Evolutionary conservation across 345 rosid species (phyloP).

Genomic region (Acer negundo): DNA sequence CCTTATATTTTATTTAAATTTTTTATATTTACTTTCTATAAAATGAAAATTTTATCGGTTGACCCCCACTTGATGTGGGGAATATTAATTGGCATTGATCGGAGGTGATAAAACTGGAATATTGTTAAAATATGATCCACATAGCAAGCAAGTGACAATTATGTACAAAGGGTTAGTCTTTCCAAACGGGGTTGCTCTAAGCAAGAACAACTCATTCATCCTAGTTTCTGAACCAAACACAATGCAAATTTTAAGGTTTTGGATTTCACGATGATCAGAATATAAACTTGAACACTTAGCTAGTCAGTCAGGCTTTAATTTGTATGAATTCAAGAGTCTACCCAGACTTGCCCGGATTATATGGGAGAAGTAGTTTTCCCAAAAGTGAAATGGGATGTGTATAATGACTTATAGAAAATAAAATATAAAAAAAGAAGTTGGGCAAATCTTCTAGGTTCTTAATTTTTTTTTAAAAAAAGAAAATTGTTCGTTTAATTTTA

Average conservation of each 20-base stretch:
- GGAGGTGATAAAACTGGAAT: constrained; percentile 44
- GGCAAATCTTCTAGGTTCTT: no score
- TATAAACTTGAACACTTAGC: neutral
- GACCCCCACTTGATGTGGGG: constrained; percentile 22
- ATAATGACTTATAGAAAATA: no score
- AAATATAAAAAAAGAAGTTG: no score
- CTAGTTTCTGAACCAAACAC: constrained; percentile 38
- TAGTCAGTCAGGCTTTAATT: no score
- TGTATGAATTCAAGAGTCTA: no score
- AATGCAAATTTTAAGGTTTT: constrained; percentile 23
- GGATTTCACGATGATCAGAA: constrained; percentile 5
- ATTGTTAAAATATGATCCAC: constrained; percentile 43
- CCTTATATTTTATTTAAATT: no score
- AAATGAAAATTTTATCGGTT: no score
- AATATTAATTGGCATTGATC: constrained; percentile 17
- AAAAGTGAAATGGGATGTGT: neutral
- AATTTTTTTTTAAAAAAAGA: no score
- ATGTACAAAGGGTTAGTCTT: constrained; percentile 31
- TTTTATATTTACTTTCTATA: no score
- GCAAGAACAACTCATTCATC: constrained; percentile 46
- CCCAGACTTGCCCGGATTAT: no score
- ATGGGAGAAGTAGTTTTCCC: neutral
- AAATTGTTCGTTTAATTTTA: no score
- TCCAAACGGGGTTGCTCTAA: constrained; percentile 52
- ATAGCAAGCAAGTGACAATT: constrained; percentile 28